Conservation (phyloP, 2,329 filamentous ascomycete species). For the Xenoacremonium recifei region DNA sequence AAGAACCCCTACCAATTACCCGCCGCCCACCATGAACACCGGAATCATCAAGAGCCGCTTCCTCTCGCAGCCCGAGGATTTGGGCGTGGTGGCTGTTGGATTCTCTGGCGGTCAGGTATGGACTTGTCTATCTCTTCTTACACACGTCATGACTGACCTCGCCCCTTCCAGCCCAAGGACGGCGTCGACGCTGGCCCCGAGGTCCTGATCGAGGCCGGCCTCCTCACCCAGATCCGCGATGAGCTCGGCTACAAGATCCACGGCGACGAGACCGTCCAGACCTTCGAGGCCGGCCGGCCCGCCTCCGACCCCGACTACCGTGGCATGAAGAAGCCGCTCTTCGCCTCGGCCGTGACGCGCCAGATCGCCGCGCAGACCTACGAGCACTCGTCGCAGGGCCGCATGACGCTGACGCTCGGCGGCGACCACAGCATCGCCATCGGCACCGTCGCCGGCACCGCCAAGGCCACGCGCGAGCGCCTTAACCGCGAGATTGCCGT, state of each 20-base stretch:
- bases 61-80: slow-evolving; percentile 72
- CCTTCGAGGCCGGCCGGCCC: slow-evolving; percentile 75
- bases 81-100: slow-evolving; percentile 91
- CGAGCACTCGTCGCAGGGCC: slow-evolving; percentile 75
- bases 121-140: slow-evolving; percentile 4
- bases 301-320: slow-evolving; percentile 74
- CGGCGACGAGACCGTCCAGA: slow-evolving; percentile 79
- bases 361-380: slow-evolving; percentile 83
- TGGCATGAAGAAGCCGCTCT: slow-evolving; percentile 89
- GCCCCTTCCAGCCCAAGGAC: slow-evolving; percentile 63
- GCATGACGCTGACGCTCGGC: slow-evolving; percentile 88
- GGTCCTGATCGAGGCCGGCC: slow-evolving; percentile 83
- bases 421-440: slow-evolving; percentile 97
- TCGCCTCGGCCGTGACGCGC: slow-evolving; percentile 81
- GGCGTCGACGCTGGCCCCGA: slow-evolving; percentile 90
- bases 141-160: slow-evolving; percentile 3
- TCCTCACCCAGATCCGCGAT: slow-evolving; percentile 77
- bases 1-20: slow-evolving; percentile 5
- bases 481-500: slow-evolving; percentile 83
- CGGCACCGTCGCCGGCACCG: slow-evolving; percentile 84
- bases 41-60: slow-evolving; percentile 66
- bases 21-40: slow-evolving; percentile 44
- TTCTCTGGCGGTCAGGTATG: slow-evolving; percentile 94
- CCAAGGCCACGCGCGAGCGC: slow-evolving; percentile 82
- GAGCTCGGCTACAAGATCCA: slow-evolving; percentile 88